phyloP scores from a whole-genome alignment of 1,139 yeast species.

The Arxiozyma telluris region DNA sequence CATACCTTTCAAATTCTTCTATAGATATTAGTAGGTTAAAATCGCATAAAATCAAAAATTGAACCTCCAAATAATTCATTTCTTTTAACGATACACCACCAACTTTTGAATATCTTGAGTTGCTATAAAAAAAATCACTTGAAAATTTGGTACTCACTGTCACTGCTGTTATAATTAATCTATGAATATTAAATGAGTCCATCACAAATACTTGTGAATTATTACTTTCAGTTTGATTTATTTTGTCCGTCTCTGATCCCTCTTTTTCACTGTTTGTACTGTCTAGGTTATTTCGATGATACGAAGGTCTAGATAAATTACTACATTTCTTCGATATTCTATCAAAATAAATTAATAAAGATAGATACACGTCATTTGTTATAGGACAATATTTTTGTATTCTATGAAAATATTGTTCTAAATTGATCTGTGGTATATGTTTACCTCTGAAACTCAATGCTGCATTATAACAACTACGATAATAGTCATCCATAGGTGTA shows the following conservation, averaged over 20 bases:
- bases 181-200: constrained; percentile 92
- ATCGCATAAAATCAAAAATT: constrained; percentile 74
- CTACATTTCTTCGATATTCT: constrained; percentile 86
- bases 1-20: constrained; percentile 86
- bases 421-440: constrained; percentile 85
- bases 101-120: constrained; percentile 91
- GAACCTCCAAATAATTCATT: constrained; percentile 83
- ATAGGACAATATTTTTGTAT: constrained; percentile 95
- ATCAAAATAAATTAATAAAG: constrained; percentile 86
- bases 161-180: constrained; percentile 90
- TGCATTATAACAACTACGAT: constrained; percentile 10
- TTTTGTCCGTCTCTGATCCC: constrained; percentile 6
- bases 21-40: constrained; percentile 80
- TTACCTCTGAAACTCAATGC: constrained; percentile 92
- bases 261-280: neutral
- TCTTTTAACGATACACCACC: constrained; percentile 96
- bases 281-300: neutral
- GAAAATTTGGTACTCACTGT: constrained; percentile 94
- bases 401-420: constrained; percentile 81
- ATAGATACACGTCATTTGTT: constrained; percentile 88
- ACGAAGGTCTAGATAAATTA: constrained; percentile 23
- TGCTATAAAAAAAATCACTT: constrained; percentile 91
- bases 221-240: constrained; percentile 5
- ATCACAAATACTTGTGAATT: constrained; percentile 54
- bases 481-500: constrained; percentile 1